Percentiles rank a stretch among this genome's conserved stretches.
phyloP scores from a whole-genome alignment of 805 yeast genomes.

The Saccharomycopsis sp. region DNA sequence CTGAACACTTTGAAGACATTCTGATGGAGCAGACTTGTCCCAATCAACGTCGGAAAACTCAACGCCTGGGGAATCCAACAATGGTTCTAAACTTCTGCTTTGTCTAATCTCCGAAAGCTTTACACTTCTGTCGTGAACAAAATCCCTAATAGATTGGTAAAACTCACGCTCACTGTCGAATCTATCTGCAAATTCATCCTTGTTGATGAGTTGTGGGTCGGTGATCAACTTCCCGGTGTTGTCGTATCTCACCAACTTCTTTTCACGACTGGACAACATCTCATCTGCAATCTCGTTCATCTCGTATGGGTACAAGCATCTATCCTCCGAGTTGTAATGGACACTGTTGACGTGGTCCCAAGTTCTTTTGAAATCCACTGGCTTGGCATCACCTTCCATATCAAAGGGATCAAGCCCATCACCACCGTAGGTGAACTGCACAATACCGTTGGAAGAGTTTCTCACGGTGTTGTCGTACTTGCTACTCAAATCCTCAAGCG shows the following conservation, averaged over 20 bases:
- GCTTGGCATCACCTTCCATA: conserved; percentile 98
- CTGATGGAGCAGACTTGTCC: conserved; percentile 31
- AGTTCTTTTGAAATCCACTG: conserved; percentile 86
- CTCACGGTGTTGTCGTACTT: conserved; percentile 92
- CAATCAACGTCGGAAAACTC: conserved; percentile 29
- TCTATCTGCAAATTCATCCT: conserved; percentile 68
- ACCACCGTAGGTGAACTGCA: conserved; percentile 96
- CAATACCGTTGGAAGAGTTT: conserved; percentile 92
- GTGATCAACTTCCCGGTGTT: conserved; percentile 52
- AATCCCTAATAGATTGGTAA: conserved; percentile 65
- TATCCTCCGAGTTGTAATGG: conserved; percentile 48
- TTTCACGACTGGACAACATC: conserved; percentile 53
- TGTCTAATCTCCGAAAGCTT: conserved; percentile 49
- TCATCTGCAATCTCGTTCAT: conserved; percentile 46
- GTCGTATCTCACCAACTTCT: conserved; percentile 54
- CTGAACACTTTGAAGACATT: conserved; percentile 40
- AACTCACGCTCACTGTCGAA: conserved; percentile 81
- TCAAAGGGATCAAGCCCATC: conserved; percentile 97
- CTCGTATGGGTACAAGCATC: conserved; percentile 62
- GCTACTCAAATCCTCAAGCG: conserved; percentile 89
- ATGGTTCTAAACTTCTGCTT: conserved; percentile 40
- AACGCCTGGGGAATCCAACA: conserved; percentile 35
- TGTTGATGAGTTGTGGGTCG: conserved; percentile 33
- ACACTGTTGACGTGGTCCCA: conserved; percentile 85
- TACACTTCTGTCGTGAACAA: conserved; percentile 46